Evolutionary conservation across 441 rosid genomes (phyloP), one percentile per base, ranked within the genome.

Genomic region (Adansonia rubrostipa): DNA sequence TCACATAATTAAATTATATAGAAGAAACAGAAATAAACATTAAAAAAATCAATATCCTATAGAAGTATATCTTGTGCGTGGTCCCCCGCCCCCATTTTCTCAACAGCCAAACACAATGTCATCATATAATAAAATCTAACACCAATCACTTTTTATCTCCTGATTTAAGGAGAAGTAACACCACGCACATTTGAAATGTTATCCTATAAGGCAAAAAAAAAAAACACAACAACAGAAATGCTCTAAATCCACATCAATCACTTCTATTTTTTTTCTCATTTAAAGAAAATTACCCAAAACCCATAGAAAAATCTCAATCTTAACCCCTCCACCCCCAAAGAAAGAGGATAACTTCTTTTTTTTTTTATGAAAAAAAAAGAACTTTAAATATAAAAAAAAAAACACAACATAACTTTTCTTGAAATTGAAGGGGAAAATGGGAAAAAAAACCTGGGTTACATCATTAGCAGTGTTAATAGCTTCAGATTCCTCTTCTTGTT

Each of bases 381-480:
- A 42, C 75, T 64, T 69, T 68, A 73, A 22, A 51, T 44, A 14
- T 28, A 2, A 53, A 36, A 54, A 72, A n/a, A 1, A 36, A 11
- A 36, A 54, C 28, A 24, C 28, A 24, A 24, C 1, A 24, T 1
- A 24, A 24, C 28, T 24, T 24, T 24, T 24, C 28, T 24, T 51
- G 17, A 3, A 53, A 50, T 48, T 62, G 8, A 40, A 40, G 11
- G 42, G 44, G 17, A 0, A 67, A 75, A 79, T 22, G 68, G 7
- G 13, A 1, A 48, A 65, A 73, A 73, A 71, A 67, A 93, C 97
- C 94, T 96, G 97, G 71, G 97, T 96, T 40, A 93, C 98, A 79
- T 93, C 97, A 76, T 96, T 97, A 2, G 99, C 97, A 56, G 93
- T 92, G 83, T 93, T 93, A 76, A 96, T 96, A 8, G 84, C 67